phyloP scores from a whole-genome alignment of 2,329 filamentous ascomycete genomes.

The Aspergillus ochraceoroseus region DNA sequence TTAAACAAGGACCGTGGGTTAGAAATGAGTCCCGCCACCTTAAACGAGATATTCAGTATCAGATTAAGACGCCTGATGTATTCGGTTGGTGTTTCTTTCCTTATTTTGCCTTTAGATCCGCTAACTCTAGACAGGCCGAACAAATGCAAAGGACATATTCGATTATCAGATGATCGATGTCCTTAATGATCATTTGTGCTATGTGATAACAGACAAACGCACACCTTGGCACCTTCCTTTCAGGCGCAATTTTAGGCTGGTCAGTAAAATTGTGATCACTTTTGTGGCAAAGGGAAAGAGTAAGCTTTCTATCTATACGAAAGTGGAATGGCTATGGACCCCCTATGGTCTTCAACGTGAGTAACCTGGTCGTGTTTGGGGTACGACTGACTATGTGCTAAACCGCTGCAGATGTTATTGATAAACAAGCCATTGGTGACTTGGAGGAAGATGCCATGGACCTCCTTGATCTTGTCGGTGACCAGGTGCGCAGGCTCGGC shows the following conservation, averaged over 20 bases:
- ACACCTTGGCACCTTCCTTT: conserved; percentile 81
- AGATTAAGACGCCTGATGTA: conserved; percentile 62
- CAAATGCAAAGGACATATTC: conserved; percentile 58
- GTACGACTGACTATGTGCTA: conserved; percentile 6
- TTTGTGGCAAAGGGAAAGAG: conserved; percentile 88
- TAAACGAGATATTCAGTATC: conserved; percentile 74
- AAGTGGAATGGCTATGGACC: conserved; percentile 76
- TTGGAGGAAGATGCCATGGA: conserved; percentile 47
- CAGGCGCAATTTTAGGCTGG: conserved; percentile 69
- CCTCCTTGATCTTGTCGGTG: conserved; percentile 47
- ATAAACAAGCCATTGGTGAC: conserved; percentile 67
- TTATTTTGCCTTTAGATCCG: neutral
- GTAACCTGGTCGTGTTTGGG: conserved; percentile 12
- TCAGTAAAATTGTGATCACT: conserved; percentile 90
- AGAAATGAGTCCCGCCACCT: conserved; percentile 65
- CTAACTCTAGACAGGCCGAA: conserved; percentile 35
- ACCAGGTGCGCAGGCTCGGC: conserved; percentile 47
- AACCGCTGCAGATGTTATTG: conserved; percentile 46
- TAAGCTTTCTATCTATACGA: conserved; percentile 81
- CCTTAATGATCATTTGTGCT: conserved; percentile 69
- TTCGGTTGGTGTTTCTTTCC: conserved; percentile 45
- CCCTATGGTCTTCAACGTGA: conserved; percentile 49
- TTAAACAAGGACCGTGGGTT: conserved; percentile 82
- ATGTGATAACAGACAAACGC: conserved; percentile 60
- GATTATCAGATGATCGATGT: conserved; percentile 86